Evolutionary conservation across 2,329 filamentous ascomycete genomes (phyloP).

Genomic region (Nemania sp.): DNA sequence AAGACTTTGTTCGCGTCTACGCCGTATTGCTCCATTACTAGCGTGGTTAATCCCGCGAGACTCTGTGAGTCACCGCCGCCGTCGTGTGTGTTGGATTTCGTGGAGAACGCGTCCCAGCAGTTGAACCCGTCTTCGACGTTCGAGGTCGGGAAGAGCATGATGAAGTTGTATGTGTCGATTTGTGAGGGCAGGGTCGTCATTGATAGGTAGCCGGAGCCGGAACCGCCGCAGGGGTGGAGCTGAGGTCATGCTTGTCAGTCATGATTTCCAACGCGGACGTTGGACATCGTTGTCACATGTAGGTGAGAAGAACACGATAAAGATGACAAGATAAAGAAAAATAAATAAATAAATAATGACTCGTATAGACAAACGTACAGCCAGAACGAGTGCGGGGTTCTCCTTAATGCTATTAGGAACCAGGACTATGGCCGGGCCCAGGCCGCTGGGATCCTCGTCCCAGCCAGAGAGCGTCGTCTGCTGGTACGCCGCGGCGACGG

Average conservation of each 20-base stretch:
- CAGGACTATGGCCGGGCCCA: not conserved
- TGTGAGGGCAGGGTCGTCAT: not conserved
- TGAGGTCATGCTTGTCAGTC: not conserved
- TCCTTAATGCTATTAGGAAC: not conserved
- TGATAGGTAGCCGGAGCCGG: not conserved
- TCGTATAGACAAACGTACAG: not conserved
- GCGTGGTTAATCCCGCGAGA: not conserved
- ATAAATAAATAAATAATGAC: too few relatives aligned
- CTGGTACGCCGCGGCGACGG: not conserved
- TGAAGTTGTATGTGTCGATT: not conserved
- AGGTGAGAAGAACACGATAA: too few relatives aligned
- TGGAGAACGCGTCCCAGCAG: not conserved
- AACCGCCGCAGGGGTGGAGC: not conserved
- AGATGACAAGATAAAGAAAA: too few relatives aligned
- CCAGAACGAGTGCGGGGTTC: not conserved
- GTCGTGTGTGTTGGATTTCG: not conserved
- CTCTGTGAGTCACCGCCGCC: not conserved
- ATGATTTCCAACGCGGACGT: not conserved
- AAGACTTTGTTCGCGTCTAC: conserved; percentile 6
- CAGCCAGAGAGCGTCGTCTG: not conserved
- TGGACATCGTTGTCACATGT: too few relatives aligned
- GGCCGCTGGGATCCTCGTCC: not conserved
- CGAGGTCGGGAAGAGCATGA: not conserved
- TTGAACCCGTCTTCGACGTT: not conserved
- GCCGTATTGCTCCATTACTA: not conserved